phyloP scores from a whole-genome alignment of 1,139 yeast species.

The Hyphopichia pseudoburtonii region DNA sequence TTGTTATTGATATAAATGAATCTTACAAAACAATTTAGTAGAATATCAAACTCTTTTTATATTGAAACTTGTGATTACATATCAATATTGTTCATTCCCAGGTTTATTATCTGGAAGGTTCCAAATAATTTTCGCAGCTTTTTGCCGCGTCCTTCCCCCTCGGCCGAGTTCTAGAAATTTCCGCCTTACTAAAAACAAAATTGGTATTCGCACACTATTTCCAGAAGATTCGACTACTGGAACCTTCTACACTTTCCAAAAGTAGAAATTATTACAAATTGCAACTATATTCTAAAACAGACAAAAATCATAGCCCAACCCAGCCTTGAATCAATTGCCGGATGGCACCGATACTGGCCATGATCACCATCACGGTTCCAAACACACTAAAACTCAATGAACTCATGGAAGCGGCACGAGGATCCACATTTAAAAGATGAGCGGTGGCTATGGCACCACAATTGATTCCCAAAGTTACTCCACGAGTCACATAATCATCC shows the following conservation, averaged over 20 bases:
- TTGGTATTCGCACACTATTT: background rate
- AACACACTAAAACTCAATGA: conserved; percentile 68
- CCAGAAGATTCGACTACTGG: background rate
- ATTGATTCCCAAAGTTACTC: conserved; percentile 72
- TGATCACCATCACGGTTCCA: conserved; percentile 70
- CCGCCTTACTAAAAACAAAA: background rate
- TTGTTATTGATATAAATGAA: no score
- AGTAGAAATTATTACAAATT: background rate
- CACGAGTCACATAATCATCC: conserved; percentile 72
- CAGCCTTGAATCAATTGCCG: conserved; percentile 26
- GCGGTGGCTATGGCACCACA: conserved; percentile 87
- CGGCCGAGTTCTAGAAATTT: background rate
- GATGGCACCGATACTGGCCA: conserved; percentile 56
- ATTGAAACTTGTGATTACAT: no score
- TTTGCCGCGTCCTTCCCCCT: no score
- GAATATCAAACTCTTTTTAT: no score
- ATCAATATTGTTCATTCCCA: no score
- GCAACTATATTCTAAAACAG: background rate
- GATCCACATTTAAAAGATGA: conserved; percentile 63
- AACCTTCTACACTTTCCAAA: no score
- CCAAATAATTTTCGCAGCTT: background rate
- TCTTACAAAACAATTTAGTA: no score
- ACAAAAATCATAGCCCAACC: conserved; percentile 23
- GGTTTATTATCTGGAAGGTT: background rate
- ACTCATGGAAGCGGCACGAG: conserved; percentile 80